These are phyloP conservation scores for Clohesyomyces aquaticus DNA, from an alignment of 495 filamentous ascomycete species.

Conservation along the genomic window DNA sequence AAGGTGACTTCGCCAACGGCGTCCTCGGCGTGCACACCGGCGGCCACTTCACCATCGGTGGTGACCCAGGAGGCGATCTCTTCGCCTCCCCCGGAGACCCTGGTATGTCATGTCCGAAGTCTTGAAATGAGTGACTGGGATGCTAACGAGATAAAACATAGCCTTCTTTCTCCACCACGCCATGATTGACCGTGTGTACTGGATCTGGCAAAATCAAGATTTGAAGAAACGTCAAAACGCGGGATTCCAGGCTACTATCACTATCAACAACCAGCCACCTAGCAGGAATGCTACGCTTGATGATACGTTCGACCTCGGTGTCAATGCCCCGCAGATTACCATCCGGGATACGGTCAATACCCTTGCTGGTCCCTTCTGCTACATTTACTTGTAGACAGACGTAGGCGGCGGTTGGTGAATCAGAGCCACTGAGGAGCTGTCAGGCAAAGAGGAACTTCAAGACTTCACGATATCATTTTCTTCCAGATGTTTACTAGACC, in stretches of 20 bases:
- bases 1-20: slow-evolving; percentile 55
- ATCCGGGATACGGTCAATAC: slow-evolving; percentile 58
- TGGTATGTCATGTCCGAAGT: neutral
- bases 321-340: slow-evolving; percentile 46
- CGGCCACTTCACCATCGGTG: slow-evolving; percentile 67
- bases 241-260: slow-evolving; percentile 57
- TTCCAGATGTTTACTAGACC: too few relatives aligned
- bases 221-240: slow-evolving; percentile 48
- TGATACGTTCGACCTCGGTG: slow-evolving; percentile 52
- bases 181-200: slow-evolving; percentile 70
- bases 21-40: slow-evolving; percentile 63
- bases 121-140: too few relatives aligned
- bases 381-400: slow-evolving; percentile 58
- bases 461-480: too few relatives aligned
- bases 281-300: slow-evolving; percentile 55
- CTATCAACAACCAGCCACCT: slow-evolving; percentile 58
- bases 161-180: slow-evolving; percentile 72
- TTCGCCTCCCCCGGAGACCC: slow-evolving; percentile 67
- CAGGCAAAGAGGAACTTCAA: too few relatives aligned
- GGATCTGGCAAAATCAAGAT: slow-evolving; percentile 71
- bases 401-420: too few relatives aligned
- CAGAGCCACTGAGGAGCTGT: too few relatives aligned
- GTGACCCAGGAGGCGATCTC: slow-evolving; percentile 63
- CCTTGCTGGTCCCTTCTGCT: slow-evolving; percentile 60
- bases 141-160: neutral